Evolutionary conservation across 306 rosid genomes (phyloP).

Genomic region (Prosopis cineraria): DNA sequence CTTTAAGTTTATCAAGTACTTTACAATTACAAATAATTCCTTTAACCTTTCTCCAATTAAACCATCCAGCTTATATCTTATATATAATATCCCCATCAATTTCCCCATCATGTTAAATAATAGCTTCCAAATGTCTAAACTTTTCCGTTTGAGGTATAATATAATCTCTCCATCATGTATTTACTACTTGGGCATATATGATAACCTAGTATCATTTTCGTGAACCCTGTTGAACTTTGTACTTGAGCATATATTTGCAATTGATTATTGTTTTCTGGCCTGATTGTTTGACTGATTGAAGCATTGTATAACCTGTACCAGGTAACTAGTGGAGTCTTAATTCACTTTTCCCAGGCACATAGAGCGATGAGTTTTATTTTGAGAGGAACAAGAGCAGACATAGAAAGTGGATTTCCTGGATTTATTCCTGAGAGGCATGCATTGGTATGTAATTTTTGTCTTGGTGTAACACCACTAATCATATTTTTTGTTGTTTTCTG

Average conservation of each 20-base stretch:
- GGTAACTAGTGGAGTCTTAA: neutral
- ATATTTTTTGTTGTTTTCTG: neutral
- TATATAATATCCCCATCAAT: too few relatives aligned
- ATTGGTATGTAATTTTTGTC: slow-evolving; percentile 44
- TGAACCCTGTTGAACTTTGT: slow-evolving; percentile 19
- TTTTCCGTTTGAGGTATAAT: too few relatives aligned
- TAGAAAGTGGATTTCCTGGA: slow-evolving; percentile 81
- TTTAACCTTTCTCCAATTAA: too few relatives aligned
- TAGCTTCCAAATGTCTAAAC: too few relatives aligned
- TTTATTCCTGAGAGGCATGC: slow-evolving; percentile 79
- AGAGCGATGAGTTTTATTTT: slow-evolving; percentile 84
- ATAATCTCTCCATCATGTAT: too few relatives aligned
- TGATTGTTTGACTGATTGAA: slow-evolving; percentile 24
- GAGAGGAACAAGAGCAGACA: slow-evolving; percentile 83
- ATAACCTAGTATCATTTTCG: neutral
- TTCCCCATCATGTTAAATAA: too few relatives aligned
- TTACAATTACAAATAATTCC: too few relatives aligned
- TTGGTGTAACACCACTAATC: neutral
- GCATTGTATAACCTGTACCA: slow-evolving; percentile 28
- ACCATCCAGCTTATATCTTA: too few relatives aligned
- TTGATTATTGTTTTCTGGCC: slow-evolving; percentile 22
- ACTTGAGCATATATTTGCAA: slow-evolving; percentile 1
- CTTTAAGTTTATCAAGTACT: too few relatives aligned
- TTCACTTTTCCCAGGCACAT: slow-evolving; percentile 25
- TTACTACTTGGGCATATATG: too few relatives aligned